Base-by-base conservation (phyloP, 129 eudicot genomes). In the Glebionis coronaria region DNA sequence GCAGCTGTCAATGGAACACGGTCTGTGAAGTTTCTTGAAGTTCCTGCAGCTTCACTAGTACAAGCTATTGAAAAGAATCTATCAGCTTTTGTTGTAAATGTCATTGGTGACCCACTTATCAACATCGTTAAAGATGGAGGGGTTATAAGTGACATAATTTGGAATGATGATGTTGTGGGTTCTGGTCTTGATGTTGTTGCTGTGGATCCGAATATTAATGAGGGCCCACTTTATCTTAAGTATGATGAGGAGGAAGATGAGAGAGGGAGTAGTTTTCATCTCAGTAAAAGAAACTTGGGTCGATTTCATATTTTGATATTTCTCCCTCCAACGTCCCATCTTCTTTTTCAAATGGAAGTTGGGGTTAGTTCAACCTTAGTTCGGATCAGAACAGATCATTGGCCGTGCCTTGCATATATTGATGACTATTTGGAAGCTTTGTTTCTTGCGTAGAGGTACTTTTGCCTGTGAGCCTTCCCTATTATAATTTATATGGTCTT, bases 321-420 rank as follows among this genome's bases (percentile, higher is more conserved):
- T 58, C 95, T 93, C 61, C 98, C 98, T 20, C 98, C 97, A 6
- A 86, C 87, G 35, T 93, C 76, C 56, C 98, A 93, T 86, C 95
- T 93, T 56, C 92, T 93, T 40, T 88, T 93, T 28, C 92, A 85
- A 69, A 82, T 93, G 92, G 97, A 93, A 83, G 85, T 93, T 11
- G 79, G 84, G 16, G 90, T 79, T 62, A 67, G 68, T 67, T 84
- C 98, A 13, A 93, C 97, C 10, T 80, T 93, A 11, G 97, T 89
- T 61, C 86, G 95, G 71, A 84, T 93, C 55, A 71, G 97, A 79
- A 93, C 98, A 13, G 98, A 93, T 84, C 95, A 88, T 77, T 93
- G 98, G 98, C 98, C 98, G 8, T 93, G 97, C 76, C 85, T 93
- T 69, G 98, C 98, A 35, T 93, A 93, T 70, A 81, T 93, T 72